Evolutionary conservation across 768 basidiomycete species (phyloP).

Genomic region (Lentinula boryana): DNA sequence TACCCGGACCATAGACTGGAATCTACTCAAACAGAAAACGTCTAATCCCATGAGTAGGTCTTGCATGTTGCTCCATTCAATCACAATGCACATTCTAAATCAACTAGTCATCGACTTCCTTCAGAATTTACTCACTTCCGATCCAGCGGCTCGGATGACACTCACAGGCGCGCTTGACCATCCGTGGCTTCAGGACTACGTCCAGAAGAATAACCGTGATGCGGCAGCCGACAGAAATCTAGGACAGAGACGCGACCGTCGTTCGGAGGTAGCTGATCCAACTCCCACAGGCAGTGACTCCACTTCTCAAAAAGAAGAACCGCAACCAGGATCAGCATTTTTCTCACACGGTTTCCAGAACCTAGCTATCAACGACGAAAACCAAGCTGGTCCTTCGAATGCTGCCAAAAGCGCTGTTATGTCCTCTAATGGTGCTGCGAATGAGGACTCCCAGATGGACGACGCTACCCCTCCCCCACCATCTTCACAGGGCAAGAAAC

Average conservation of each 20-base stretch:
- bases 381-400: background rate
- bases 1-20: conserved; percentile 59
- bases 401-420: background rate
- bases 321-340: background rate
- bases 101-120: conserved; percentile 62
- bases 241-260: background rate
- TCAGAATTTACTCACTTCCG: conserved; percentile 49
- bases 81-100: conserved; percentile 3
- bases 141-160: conserved; percentile 67
- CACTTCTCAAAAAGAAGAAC: conserved; percentile 10
- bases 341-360: conserved; percentile 14
- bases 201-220: background rate
- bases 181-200: conserved; percentile 56
- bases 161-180: conserved; percentile 64
- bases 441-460: background rate
- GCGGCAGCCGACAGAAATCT: background rate
- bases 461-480: conserved; percentile 1
- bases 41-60: conserved; percentile 45
- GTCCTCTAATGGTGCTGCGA: background rate
- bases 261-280: conserved; percentile 6
- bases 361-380: background rate
- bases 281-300: conserved; percentile 5
- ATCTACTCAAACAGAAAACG: conserved; percentile 28
- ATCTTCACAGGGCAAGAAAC: background rate
- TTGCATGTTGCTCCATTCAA: background rate